Base-by-base conservation (phyloP, 2,329 filamentous ascomycete genomes). In the Epichloe gansuensis region DNA sequence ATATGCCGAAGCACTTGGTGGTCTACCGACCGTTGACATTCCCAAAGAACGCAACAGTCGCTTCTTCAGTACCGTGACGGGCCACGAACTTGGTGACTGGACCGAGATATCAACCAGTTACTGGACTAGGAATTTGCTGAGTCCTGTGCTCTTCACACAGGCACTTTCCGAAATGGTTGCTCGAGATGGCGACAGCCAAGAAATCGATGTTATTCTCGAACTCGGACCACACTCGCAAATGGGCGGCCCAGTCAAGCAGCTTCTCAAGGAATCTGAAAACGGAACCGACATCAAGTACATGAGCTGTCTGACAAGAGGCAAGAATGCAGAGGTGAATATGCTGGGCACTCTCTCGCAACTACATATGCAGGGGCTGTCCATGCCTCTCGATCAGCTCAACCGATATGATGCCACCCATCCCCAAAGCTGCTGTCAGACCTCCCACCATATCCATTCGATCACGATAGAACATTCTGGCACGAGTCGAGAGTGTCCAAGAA, bases 381-480 rank as follows among this genome's bases (percentile, higher is more conserved):
- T 28, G 7, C 25, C 25, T 28, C 25, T 28, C 25, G 25, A 28
- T 28, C 25, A 28, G 25, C 25, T 28, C 25, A 28, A 28, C 25
- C 25, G 25, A 28, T 28, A 28, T 28, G 25, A 28, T 28, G 25
- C 25, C 6, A 28, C 6, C 25, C 25, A 28, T 28, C 25, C 25
- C 41, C 15, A 17, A 43, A 43, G 15, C 17, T 43, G 6, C 53
- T 54, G 34, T 7, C 23, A 4, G 54, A 58, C 45, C 51, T 60
- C 13, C 60, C 62, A 0, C 17, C 55, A 3, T 64, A 63, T 46
- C 57, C 58, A 1, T 63, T 57, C 37, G 53, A 64, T 38, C 57
- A 62, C 41, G 54, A 53, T 17, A 51, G 54, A 21, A 48, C 48
- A 43, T 62, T 58, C 46, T 64, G 62, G 62, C 41, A 57, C 17